phyloP scores from a whole-genome alignment of 176 grass and related monocot genomes.

The Saccharum officinarum region DNA sequence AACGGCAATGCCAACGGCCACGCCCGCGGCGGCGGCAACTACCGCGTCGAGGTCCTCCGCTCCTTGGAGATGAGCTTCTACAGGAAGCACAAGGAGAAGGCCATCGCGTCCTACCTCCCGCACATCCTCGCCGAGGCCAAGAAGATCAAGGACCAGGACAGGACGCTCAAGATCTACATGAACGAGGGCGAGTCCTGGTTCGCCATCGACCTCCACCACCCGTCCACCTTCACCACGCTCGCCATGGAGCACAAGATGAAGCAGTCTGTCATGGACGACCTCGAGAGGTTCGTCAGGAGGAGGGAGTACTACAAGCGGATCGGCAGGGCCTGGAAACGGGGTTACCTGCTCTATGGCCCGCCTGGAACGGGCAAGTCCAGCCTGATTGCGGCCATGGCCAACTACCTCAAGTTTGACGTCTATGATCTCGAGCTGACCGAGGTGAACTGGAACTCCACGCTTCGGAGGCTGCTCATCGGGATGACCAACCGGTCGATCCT shows the following conservation, averaged over 20 bases:
- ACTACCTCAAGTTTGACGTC: constrained; percentile 90
- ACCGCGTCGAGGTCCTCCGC: constrained; percentile 38
- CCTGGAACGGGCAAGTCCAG: constrained; percentile 94
- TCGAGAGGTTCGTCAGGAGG: constrained; percentile 65
- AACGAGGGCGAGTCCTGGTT: constrained; percentile 74
- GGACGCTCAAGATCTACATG: constrained; percentile 79
- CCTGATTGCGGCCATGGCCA: constrained; percentile 87
- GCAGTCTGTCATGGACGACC: constrained; percentile 65
- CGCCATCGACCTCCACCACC: constrained; percentile 78
- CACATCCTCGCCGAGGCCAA: constrained; percentile 60
- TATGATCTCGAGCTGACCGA: constrained; percentile 89
- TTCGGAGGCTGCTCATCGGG: constrained; percentile 60
- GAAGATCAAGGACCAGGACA: constrained; percentile 61
- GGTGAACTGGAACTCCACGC: constrained; percentile 63
- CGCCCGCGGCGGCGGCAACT: constrained; percentile 10
- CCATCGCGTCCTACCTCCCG: constrained; percentile 63
- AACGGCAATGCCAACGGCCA: background rate
- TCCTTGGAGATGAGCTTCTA: constrained; percentile 81
- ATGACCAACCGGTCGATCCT: constrained; percentile 83
- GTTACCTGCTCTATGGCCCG: constrained; percentile 85
- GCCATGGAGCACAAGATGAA: constrained; percentile 73
- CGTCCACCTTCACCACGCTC: constrained; percentile 73
- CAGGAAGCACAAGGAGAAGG: constrained; percentile 68
- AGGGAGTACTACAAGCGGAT: constrained; percentile 88
- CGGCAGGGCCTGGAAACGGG: constrained; percentile 88